Evolutionary conservation across 1,284 basidiomycete genomes (phyloP).

Genomic region (Ustilago hordei): DNA sequence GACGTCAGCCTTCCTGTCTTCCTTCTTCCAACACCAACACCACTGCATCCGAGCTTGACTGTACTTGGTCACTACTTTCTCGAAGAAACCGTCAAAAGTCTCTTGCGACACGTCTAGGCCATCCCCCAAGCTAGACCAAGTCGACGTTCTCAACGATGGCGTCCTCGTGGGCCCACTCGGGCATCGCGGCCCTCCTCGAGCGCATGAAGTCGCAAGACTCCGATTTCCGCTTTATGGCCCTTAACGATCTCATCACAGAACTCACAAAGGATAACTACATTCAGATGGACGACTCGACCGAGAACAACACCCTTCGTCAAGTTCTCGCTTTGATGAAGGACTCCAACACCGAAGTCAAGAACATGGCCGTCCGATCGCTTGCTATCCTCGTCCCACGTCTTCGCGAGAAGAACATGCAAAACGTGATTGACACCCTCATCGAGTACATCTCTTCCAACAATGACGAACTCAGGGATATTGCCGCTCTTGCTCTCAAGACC

Average conservation of each 20-base stretch:
- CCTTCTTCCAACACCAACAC: conserved; percentile 7
- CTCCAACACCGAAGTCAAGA: conserved; percentile 97
- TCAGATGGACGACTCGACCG: conserved; percentile 69
- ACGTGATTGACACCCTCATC: conserved; percentile 86
- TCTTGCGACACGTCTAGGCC: not conserved
- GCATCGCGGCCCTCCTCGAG: conserved; percentile 59
- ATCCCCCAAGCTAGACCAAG: not conserved
- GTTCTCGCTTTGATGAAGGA: conserved; percentile 88
- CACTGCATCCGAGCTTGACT: not conserved
- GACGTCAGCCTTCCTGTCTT: not conserved
- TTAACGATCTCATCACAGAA: conserved; percentile 63
- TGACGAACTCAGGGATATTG: conserved; percentile 91
- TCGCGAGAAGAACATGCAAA: conserved; percentile 82
- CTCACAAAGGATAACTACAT: conserved; percentile 51
- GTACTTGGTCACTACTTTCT: not conserved
- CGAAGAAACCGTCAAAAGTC: not conserved
- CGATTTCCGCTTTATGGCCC: conserved; percentile 67
- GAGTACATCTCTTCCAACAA: conserved; percentile 85
- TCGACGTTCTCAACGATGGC: conserved; percentile 27
- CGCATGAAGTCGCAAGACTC: conserved; percentile 67
- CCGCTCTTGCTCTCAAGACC: conserved; percentile 90
- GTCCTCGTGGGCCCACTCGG: conserved; percentile 46
- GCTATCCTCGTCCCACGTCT: conserved; percentile 88
- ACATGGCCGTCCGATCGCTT: conserved; percentile 81
- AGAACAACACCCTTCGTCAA: conserved; percentile 82